These are phyloP conservation scores for Pseudogymnoascus sp. DNA, from an alignment of 2,329 filamentous ascomycete species.

Conservation along the genomic window DNA sequence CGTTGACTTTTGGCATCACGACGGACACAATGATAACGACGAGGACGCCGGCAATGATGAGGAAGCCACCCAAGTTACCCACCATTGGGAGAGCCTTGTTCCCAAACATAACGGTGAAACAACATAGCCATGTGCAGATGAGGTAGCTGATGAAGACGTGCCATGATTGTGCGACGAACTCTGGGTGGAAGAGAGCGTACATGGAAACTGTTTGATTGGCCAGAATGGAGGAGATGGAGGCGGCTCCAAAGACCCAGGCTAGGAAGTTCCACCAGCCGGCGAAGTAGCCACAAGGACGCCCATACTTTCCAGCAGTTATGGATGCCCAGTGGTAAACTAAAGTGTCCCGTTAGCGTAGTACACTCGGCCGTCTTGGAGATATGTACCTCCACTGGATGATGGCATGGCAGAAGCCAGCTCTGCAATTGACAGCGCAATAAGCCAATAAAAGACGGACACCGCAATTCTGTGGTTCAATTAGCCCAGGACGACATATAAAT, in stretches of 20 bases:
- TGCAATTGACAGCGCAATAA: slow-evolving; percentile 50
- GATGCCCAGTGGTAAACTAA: slow-evolving; percentile 53
- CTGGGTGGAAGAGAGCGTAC: slow-evolving; percentile 33
- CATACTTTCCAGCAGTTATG: slow-evolving; percentile 42
- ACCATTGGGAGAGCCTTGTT: slow-evolving; percentile 44
- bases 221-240: slow-evolving; percentile 10
- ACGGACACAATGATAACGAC: slow-evolving; percentile 47
- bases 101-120: slow-evolving; percentile 39
- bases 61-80: slow-evolving; percentile 44
- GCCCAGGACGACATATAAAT: neutral
- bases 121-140: slow-evolving; percentile 37
- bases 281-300: slow-evolving; percentile 35
- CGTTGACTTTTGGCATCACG: slow-evolving; percentile 42
- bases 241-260: slow-evolving; percentile 31
- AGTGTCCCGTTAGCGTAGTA: neutral
- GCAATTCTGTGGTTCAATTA: slow-evolving; percentile 19
- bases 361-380: neutral
- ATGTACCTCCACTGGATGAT: slow-evolving; percentile 42
- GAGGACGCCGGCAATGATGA: slow-evolving; percentile 43
- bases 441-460: slow-evolving; percentile 47
- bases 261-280: slow-evolving; percentile 42
- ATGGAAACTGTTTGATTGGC: slow-evolving; percentile 9
- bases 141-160: slow-evolving; percentile 41
- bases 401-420: slow-evolving; percentile 55
- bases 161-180: slow-evolving; percentile 37